Base-by-base conservation (phyloP, 495 filamentous ascomycete genomes). In the Aspergillus hancockii region DNA sequence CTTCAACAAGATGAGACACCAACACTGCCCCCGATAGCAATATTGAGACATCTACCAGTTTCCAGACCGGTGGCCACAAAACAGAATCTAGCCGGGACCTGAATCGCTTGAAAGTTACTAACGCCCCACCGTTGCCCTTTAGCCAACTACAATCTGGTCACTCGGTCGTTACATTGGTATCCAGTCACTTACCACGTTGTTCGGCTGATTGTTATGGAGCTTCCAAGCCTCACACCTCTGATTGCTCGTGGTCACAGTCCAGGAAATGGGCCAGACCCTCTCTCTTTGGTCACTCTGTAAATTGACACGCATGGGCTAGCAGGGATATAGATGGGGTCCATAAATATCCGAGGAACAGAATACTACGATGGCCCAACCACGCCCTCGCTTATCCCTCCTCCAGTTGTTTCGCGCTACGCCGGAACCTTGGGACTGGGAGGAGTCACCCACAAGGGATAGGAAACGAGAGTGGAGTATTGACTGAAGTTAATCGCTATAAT, bases 121-220 rank as follows among this genome's bases (percentile, higher is more conserved):
- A 21, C 22, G 54, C 43, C 43, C 54, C 54, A 57, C 49, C 54
- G 43, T 49, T 49, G 43, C 43, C 43, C 49, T 19, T 8, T 36
- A 57, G 25, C 54, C 43, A 57, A 57, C 43, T 49, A 57, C 43
- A 43, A 49, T 57, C 54, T 31, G 54, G 38, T 49, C 54, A 22
- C 50, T 31, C 10, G 12, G 16, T n/a, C 45, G 43, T 32, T 57
- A 18, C 43, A 49, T 34, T 57, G 13, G 38, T 23, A 32, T 13
- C n/a, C 13, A 18, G 25, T 30, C 10, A 34, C 6, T 34, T 23
- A 2, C 51, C 31, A 21, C 19, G 10, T 53, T 40, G 16, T 40
- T 25, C 32, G 32, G 38, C 16, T 38, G 38, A 55, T 32, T 13
- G 16, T 25, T 3, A 55, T 30, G 40, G 36, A 55, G 38, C 21